Evolutionary conservation across 345 rosid species (phyloP).

Genomic region (Mallotus nudiflorus): DNA sequence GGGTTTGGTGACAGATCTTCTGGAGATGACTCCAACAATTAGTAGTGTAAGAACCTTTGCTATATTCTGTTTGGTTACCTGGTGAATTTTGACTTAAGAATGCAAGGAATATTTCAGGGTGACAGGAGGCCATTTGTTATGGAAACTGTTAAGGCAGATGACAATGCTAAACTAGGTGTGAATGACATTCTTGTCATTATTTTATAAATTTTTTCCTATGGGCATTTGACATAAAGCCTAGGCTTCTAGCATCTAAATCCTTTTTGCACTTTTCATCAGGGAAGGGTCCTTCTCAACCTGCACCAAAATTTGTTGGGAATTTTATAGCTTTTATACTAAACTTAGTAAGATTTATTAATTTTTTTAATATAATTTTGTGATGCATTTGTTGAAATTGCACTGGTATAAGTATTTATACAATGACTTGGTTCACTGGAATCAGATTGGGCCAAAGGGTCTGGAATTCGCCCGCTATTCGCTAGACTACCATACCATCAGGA

Average conservation of each 20-base stretch:
- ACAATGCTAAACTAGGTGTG: constrained; percentile 81
- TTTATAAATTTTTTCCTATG: neutral
- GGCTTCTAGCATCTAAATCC: neutral
- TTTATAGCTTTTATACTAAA: constrained; percentile 70
- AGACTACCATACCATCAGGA: constrained; percentile 95
- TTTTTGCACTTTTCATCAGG: constrained; percentile 40
- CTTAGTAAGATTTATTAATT: constrained; percentile 49
- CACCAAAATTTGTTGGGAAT: constrained; percentile 77
- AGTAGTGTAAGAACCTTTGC: constrained; percentile 57
- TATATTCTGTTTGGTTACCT: constrained; percentile 5
- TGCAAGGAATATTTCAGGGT: constrained; percentile 50
- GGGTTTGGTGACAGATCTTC: constrained; percentile 66
- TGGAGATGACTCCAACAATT: constrained; percentile 79
- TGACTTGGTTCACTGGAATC: constrained; percentile 22
- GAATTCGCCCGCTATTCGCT: constrained; percentile 96
- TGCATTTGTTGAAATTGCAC: neutral
- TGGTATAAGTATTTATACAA: neutral
- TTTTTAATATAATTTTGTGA: neutral
- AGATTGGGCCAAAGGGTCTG: constrained; percentile 95
- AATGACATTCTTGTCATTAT: constrained; percentile 9
- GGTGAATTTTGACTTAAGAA: neutral
- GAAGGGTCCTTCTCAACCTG: constrained; percentile 88
- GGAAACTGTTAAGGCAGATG: constrained; percentile 97
- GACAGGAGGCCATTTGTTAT: constrained; percentile 77
- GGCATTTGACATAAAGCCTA: neutral